phyloP scores from a whole-genome alignment of 139 green algal genomes.

The Ulvella scutata region DNA sequence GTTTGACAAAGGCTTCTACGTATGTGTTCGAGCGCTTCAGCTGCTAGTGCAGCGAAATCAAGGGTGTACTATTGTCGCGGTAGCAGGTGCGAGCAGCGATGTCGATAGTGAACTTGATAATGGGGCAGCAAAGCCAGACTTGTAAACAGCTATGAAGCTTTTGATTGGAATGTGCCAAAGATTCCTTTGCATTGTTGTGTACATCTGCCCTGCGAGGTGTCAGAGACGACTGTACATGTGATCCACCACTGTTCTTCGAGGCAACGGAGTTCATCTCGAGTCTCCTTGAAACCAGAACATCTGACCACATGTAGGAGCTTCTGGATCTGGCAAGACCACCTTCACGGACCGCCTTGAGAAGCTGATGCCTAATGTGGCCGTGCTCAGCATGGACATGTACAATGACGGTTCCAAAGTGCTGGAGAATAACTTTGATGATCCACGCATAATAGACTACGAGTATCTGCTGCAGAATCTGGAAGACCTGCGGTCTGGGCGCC shows the following conservation, averaged over 20 bases:
- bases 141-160: background rate
- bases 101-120: background rate
- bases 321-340: conserved; percentile 86
- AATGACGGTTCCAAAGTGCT: conserved; percentile 82
- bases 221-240: too few relatives aligned
- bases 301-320: conserved; percentile 68
- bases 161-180: background rate
- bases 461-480: conserved; percentile 60
- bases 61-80: conserved; percentile 55
- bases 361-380: conserved; percentile 66
- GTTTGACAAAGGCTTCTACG: conserved; percentile 51
- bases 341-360: conserved; percentile 78
- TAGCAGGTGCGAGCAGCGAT: background rate
- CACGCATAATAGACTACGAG: conserved; percentile 89
- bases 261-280: too few relatives aligned
- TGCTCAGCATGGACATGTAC: conserved; percentile 97
- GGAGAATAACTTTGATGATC: conserved; percentile 51
- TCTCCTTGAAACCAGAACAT: background rate
- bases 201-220: too few relatives aligned
- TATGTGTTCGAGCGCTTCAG: conserved; percentile 80
- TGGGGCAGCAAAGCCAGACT: background rate
- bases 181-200: background rate
- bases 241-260: too few relatives aligned
- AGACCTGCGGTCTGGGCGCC: background rate
- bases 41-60: conserved; percentile 53